Percentiles rank a stretch among this genome's conserved stretches.
These are phyloP conservation scores for Raddia distichophylla DNA, from an alignment of 176 grass and related monocot genomes.

Conservation along the genomic window DNA sequence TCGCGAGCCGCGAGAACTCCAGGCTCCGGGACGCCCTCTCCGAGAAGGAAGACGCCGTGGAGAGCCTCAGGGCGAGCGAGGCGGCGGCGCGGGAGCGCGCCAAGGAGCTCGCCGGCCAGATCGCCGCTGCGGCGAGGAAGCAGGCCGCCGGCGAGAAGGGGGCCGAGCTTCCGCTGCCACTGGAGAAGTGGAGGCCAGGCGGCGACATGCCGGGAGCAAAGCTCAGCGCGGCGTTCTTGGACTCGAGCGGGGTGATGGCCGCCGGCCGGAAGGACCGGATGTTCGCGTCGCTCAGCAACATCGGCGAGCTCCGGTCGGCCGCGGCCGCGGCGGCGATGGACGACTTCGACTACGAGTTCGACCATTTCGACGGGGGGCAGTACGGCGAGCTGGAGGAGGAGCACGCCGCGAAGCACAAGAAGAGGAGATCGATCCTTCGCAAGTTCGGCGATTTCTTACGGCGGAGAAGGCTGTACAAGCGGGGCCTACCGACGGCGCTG, in stretches of 20 bases:
- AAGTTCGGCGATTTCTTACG: constrained; percentile 72
- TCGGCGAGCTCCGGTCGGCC: constrained; percentile 62
- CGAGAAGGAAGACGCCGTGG: constrained; percentile 54
- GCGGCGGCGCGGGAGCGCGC: constrained; percentile 59
- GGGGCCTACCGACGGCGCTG: constrained; percentile 8
- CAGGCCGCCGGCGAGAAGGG: background rate
- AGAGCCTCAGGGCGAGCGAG: constrained; percentile 60
- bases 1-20: constrained; percentile 48
- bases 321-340: constrained; percentile 54
- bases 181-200: constrained; percentile 27
- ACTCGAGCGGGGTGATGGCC: constrained; percentile 34
- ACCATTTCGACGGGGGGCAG: constrained; percentile 49
- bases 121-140: constrained; percentile 41
- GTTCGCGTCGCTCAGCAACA: constrained; percentile 76
- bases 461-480: constrained; percentile 51
- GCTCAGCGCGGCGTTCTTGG: constrained; percentile 48
- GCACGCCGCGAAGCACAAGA: constrained; percentile 47
- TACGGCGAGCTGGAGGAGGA: constrained; percentile 49
- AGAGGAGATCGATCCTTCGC: constrained; percentile 56
- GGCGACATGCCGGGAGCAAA: constrained; percentile 40
- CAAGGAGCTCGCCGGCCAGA: constrained; percentile 60
- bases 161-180: background rate
- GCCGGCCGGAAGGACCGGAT: constrained; percentile 46
- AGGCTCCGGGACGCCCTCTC: constrained; percentile 45
- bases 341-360: constrained; percentile 67